Evolutionary conservation across 306 rosid genomes (phyloP).

Genomic region (Amphicarpaea edgeworthii): DNA sequence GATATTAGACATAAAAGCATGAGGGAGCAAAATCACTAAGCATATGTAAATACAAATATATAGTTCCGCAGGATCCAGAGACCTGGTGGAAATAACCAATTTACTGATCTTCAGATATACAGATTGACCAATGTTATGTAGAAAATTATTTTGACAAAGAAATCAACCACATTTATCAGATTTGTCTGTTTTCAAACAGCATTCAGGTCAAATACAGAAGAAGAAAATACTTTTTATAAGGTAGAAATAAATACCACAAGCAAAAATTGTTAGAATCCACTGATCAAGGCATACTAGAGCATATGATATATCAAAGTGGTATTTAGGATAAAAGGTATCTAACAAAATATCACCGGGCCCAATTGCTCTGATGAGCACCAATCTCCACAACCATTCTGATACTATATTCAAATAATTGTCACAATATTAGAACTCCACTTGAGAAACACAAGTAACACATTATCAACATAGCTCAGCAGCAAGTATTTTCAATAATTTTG

Average conservation of each 20-base stretch:
- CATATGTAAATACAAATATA: background rate
- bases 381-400: background rate
- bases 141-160: slow-evolving; percentile 30
- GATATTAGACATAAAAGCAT: slow-evolving; percentile 29
- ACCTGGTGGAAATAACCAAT: slow-evolving; percentile 30
- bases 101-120: slow-evolving; percentile 34
- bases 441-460: background rate
- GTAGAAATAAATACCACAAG: slow-evolving; percentile 17
- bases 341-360: slow-evolving; percentile 11
- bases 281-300: background rate
- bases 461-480: slow-evolving; percentile 5
- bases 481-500: slow-evolving; percentile 8
- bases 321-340: background rate
- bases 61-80: slow-evolving; percentile 9
- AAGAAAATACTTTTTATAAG: background rate
- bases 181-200: slow-evolving; percentile 16
- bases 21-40: background rate
- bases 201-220: slow-evolving; percentile 16
- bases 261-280: slow-evolving; percentile 9
- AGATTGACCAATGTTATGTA: slow-evolving; percentile 19
- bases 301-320: slow-evolving; percentile 12
- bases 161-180: slow-evolving; percentile 25
- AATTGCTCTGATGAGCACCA: slow-evolving; percentile 10
- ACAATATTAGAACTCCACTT: slow-evolving; percentile 5
- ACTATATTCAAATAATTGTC: slow-evolving; percentile 1